Evolutionary conservation across 2,329 filamentous ascomycete genomes (phyloP), one percentile per base, ranked within the genome.

Genomic region (Leptoxyphium fumago): DNA sequence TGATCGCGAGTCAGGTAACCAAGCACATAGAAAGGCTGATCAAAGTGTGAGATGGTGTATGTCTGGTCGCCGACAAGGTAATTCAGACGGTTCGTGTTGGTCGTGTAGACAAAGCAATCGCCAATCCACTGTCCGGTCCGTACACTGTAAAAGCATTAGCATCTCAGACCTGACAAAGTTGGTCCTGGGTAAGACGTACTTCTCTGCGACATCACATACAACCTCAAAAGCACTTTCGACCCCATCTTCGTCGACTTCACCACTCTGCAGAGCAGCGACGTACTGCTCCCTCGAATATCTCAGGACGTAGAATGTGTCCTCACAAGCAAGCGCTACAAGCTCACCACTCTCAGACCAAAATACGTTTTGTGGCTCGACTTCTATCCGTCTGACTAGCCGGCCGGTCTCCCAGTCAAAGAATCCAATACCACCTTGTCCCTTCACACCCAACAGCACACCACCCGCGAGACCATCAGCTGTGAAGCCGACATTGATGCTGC

Each of bases 331-430:
- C 7, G 85, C 77, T 30, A 96, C 86, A 38, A 98, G 73, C 66
- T 98, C 91, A 49, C 91, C 91, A 52, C 81, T 93, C 57, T 96
- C 91, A 2, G 88, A 95, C 91, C 91, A 98, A 73, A 94, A 95
- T 10, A 98, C 77, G 50, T 69, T 71, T 60, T 71, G 74, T 2
- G 78, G 78, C 47, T 81, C 77, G 40, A 80, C 77, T 65, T 98
- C 91, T 59, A 98, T 96, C 56, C 91, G 78, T 60, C 91, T 79
- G 40, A 96, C 87, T 43, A 98, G 73, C 46, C 78, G 81, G 46
- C 91, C 89, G 32, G 80, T 85, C 47, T 87, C 78, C 91, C 91
- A 98, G 67, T 98, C 91, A 58, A 93, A 96, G 67, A 98, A 84
- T 13, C 87, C 91, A 54, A 98, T 83, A 29, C 89, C 89, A 42